Base-by-base conservation (phyloP, 2,329 filamentous ascomycete genomes). In the Penicillium sp. region DNA sequence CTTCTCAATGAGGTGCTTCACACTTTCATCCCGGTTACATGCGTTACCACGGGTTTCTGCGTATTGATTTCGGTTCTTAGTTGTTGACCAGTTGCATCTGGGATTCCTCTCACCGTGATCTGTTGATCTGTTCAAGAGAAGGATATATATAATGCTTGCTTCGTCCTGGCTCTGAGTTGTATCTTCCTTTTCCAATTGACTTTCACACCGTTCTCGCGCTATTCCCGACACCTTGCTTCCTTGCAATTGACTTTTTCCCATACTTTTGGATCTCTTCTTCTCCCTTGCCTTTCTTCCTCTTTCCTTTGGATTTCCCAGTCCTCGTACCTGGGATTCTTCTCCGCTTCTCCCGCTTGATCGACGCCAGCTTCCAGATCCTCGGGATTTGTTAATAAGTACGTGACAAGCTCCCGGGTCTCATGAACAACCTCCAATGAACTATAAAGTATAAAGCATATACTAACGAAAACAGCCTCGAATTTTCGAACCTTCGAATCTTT, bases 341-440 rank as follows among this genome's bases (percentile, higher is more conserved):
- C 57, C 58, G 54, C 29, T 32, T 56, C 32, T 56, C 51, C 56
- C 48, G 51, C n/a, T 16, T 53, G 62, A 65, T 65, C 61, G 56
- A 59, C 62, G 34, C 29, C 23, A 23, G 23, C 5, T 23, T 57
- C 61, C 60, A 61, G 3, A 53, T 49, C 53, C 53, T 55, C 61
- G 61, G 62, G 61, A 55, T 48, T 49, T 29, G 29, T 58, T 56
- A 54, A 56, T 56, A 47, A 44, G 61, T 63, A 57, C 32, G 63
- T 62, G 51, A 63, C 57, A 49, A 42, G 40, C 26, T 47, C 51
- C 47, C 54, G 56, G 57, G 50, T 41, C 23, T 5, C 5, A 23
- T 23, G n/a, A n/a, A n/a, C n/a, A n/a, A 23, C 23, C 23, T 18
- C 35, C 14, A n/a, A n/a, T n/a, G n/a, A n/a, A 43, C 10, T 10